Conservation (phyloP, 2,329 filamentous ascomycete genomes). For the Fusarium sp. region DNA sequence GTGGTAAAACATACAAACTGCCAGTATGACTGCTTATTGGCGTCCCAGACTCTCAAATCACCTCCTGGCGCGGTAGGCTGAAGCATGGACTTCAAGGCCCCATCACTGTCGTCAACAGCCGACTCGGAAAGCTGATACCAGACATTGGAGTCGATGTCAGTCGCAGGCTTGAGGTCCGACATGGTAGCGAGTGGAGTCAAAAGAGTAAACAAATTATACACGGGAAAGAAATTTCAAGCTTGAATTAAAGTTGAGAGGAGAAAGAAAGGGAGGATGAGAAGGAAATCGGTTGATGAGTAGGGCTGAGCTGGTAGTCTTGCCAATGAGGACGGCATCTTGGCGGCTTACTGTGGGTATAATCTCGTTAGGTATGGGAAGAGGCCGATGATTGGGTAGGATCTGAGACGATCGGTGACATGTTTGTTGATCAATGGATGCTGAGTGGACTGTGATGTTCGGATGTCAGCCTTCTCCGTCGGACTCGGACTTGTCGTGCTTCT, state of each 20-base stretch:
- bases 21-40: background rate
- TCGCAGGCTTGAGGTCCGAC: constrained; percentile 23
- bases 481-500: background rate
- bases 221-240: accelerated
- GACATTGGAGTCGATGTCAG: constrained; percentile 46
- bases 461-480: background rate
- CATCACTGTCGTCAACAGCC: constrained; percentile 45
- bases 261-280: background rate
- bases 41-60: constrained; percentile 33
- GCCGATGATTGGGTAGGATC: background rate
- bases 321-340: background rate
- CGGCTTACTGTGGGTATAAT: constrained; percentile 2
- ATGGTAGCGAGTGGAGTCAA: background rate
- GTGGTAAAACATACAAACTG: constrained; percentile 11
- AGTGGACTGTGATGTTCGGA: background rate
- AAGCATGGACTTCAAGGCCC: constrained; percentile 34
- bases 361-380: background rate
- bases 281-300: background rate
- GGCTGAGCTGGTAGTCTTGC: background rate
- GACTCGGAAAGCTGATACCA: constrained; percentile 50
- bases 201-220: background rate
- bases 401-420: background rate
- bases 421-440: background rate
- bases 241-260: background rate
- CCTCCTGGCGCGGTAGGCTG: constrained; percentile 21